Evolutionary conservation across 192 early-diverging fungal genomes (phyloP).

Genomic region (Podila clonocystis): DNA sequence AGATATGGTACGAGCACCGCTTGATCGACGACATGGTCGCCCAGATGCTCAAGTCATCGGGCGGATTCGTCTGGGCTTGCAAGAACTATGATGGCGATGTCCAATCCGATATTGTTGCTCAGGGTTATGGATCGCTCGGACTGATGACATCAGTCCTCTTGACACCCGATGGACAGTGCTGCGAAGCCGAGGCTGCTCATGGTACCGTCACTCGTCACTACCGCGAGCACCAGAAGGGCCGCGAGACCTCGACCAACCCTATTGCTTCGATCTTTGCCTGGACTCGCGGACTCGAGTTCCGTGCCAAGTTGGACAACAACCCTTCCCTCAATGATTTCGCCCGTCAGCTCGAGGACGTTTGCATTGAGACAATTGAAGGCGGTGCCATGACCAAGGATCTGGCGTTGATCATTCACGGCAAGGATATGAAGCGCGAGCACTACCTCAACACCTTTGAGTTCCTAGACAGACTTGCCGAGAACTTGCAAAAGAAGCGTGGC

Average conservation of each 20-base stretch:
- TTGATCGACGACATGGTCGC: no score
- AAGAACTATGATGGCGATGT: constrained; percentile 99
- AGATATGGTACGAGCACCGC: no score
- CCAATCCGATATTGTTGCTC: constrained; percentile 96
- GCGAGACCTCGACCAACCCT: constrained; percentile 95
- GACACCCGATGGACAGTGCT: constrained; percentile 91
- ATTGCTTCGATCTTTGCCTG: constrained; percentile 97
- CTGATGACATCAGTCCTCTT: constrained; percentile 97
- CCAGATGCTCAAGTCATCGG: constrained; percentile 93
- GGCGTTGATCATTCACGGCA: constrained; percentile 93
- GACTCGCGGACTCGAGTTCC: constrained; percentile 93
- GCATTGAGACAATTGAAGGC: constrained; percentile 88
- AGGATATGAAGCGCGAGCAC: constrained; percentile 78
- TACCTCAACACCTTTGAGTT: constrained; percentile 92
- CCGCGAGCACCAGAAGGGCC: constrained; percentile 96
- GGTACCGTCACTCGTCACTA: constrained; percentile 97
- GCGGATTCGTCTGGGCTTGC: constrained; percentile 93
- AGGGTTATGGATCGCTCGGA: constrained; percentile 93
- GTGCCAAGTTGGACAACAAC: constrained; percentile 93
- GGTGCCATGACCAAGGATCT: constrained; percentile 98
- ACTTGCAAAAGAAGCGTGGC: constrained; percentile 52
- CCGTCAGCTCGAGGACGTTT: constrained; percentile 84
- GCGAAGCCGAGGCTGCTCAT: constrained; percentile 97
- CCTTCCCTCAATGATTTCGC: constrained; percentile 78
- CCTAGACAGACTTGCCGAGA: constrained; percentile 84